These are phyloP conservation scores for Dillenia suffruticosa DNA, from an alignment of 164 flowering plant species.

Conservation along the genomic window DNA sequence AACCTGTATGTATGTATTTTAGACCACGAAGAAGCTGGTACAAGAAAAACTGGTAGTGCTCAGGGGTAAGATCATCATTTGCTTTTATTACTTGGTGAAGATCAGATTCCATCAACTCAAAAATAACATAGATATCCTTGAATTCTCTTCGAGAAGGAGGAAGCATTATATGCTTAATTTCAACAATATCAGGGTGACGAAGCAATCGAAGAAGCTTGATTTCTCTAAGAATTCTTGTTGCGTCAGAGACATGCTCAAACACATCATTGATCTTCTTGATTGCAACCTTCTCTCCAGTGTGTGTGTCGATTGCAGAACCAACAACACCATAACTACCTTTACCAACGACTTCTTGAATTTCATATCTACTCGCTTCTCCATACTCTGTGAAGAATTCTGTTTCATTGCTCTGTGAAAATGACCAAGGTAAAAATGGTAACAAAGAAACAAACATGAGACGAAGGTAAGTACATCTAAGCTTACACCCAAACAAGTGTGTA, in stretches of 20 bases:
- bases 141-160: slow-evolving; percentile 84
- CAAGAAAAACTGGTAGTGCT: slow-evolving; percentile 74
- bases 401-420: slow-evolving; percentile 13
- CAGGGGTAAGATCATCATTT: slow-evolving; percentile 77
- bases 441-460: too few species aligned
- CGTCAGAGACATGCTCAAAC: slow-evolving; percentile 88
- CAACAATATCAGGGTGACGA: slow-evolving; percentile 78
- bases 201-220: slow-evolving; percentile 83
- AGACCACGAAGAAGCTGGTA: slow-evolving; percentile 81
- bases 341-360: slow-evolving; percentile 69
- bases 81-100: slow-evolving; percentile 87
- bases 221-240: slow-evolving; percentile 74
- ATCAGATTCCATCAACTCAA: slow-evolving; percentile 87
- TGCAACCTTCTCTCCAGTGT: slow-evolving; percentile 73
- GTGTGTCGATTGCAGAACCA: slow-evolving; percentile 67
- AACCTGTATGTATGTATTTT: slow-evolving; percentile 75
- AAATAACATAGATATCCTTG: slow-evolving; percentile 72
- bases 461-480: too few species aligned
- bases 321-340: slow-evolving; percentile 88
- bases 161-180: slow-evolving; percentile 82
- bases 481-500: too few species aligned
- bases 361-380: slow-evolving; percentile 69
- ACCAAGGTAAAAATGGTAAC: too few species aligned
- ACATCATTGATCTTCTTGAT: slow-evolving; percentile 83
- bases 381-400: slow-evolving; percentile 78